phyloP scores from a whole-genome alignment of 495 filamentous ascomycete species.

The Baudoinia panamericana region DNA sequence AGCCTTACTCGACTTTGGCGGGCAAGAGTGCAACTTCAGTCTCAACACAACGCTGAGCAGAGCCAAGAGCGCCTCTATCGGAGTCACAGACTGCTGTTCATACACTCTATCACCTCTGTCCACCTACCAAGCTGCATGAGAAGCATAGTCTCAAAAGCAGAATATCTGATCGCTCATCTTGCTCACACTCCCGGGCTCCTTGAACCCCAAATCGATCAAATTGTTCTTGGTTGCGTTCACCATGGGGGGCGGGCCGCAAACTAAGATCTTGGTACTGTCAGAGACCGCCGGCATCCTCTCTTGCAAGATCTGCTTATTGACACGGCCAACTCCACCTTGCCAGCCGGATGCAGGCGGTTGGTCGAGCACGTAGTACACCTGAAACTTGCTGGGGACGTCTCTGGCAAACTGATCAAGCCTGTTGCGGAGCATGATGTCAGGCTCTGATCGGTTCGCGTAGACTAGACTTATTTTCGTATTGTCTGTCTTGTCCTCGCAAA shows the following conservation, averaged over 20 bases:
- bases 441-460: conserved; percentile 25
- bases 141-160: conserved; percentile 23
- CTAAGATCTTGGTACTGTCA: conserved; percentile 25
- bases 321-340: conserved; percentile 25
- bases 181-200: conserved; percentile 26
- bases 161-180: conserved; percentile 35
- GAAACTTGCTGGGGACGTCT: conserved; percentile 32
- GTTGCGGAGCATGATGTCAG: conserved; percentile 14
- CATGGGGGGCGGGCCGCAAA: conserved; percentile 35
- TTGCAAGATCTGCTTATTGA: conserved; percentile 27
- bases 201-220: conserved; percentile 27
- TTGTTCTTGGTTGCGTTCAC: conserved; percentile 31
- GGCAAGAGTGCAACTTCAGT: no score
- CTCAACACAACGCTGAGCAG: no score
- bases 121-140: no score
- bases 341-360: conserved; percentile 26
- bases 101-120: no score
- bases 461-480: conserved; percentile 36
- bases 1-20: no score
- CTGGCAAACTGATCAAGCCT: conserved; percentile 36
- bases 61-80: no score
- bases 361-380: conserved; percentile 36
- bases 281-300: conserved; percentile 10
- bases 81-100: no score
- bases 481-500: conserved; percentile 39